Evolutionary conservation across 2,329 filamentous ascomycete species (phyloP).

Genomic region (Aspergillus sp.): DNA sequence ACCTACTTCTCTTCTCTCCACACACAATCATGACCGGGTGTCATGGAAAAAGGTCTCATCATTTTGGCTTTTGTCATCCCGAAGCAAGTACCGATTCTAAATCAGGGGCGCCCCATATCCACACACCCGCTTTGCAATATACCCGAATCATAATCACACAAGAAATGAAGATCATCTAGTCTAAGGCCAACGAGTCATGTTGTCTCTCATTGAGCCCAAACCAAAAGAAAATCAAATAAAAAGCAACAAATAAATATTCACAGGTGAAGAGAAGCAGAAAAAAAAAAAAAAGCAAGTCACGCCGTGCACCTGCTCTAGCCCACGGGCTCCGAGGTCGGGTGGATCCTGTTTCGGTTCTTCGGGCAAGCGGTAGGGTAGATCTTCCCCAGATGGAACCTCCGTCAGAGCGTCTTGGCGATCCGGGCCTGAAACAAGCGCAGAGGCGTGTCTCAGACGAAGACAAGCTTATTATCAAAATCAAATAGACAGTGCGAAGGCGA

Average conservation of each 20-base stretch:
- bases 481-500: conserved; percentile 7
- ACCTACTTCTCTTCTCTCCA: neutral
- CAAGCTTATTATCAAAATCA: conserved; percentile 11
- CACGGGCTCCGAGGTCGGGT: neutral
- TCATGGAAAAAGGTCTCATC: conserved; percentile 4
- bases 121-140: conserved; percentile 2
- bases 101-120: conserved; percentile 18
- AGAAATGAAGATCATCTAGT: conserved; percentile 7
- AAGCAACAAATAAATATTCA: conserved; percentile 22
- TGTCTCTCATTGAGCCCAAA: conserved; percentile 18
- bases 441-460: neutral
- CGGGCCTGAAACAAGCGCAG: neutral
- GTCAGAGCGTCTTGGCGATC: conserved; percentile 6
- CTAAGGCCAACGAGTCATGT: conserved; percentile 16
- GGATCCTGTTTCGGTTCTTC: conserved; percentile 1
- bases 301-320: neutral
- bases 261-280: conserved; percentile 19
- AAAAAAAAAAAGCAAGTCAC: conserved; percentile 15
- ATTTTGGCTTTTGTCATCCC: neutral
- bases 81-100: conserved; percentile 2
- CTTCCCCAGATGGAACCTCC: neutral
- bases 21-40: neutral
- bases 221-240: neutral
- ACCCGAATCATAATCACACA: conserved; percentile 6
- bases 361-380: neutral